Evolutionary conservation across 768 basidiomycete species (phyloP), one percentile per base, ranked within the genome.

Genomic region (Tricholoma sp.): DNA sequence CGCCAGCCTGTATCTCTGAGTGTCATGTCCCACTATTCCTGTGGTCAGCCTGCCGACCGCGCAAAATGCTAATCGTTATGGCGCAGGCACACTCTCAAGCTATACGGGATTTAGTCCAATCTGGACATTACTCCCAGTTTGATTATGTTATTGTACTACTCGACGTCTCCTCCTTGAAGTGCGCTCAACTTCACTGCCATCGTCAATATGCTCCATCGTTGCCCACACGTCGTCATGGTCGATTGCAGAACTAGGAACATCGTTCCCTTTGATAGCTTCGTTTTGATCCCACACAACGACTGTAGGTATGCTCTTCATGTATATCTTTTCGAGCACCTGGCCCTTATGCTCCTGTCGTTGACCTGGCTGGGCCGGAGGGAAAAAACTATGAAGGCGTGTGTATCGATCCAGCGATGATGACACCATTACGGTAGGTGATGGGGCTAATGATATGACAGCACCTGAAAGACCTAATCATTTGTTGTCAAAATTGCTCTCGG

Each of bases 361-460:
- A n/a, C 78, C 79, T 1, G 68, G 71, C 58, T 74, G 68, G 13
- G 63, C 13, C 3, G 85, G 81, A 15, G 81, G 84, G 20, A 82
- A 68, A 54, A 75, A 76, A 61, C 80, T 84, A 66, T 91, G 89
- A 44, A 92, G 71, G 33, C 91, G 83, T 18, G 81, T 70, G 69
- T 81, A 91, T 41, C 88, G 82, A 67, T 92, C 90, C 44, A 83
- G 73, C 13, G 88, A 76, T 1, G 80, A 75, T 0, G 89, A 90
- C 1, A 78, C 82, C 37, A 93, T 64, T 28, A 77, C 61, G 5
- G 72, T 70, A 1, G 82, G 76, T 7, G 84, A 77, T 9, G 80
- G 68, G 1, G 89, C 81, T 31, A 90, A 68, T 3, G 88, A 86
- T 10, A 76, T 78, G 20, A 91, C 77, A 20, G 88, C 79, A 24